Base-by-base conservation (phyloP, 2,329 filamentous ascomycete genomes). In the Verticillium dahliae region DNA sequence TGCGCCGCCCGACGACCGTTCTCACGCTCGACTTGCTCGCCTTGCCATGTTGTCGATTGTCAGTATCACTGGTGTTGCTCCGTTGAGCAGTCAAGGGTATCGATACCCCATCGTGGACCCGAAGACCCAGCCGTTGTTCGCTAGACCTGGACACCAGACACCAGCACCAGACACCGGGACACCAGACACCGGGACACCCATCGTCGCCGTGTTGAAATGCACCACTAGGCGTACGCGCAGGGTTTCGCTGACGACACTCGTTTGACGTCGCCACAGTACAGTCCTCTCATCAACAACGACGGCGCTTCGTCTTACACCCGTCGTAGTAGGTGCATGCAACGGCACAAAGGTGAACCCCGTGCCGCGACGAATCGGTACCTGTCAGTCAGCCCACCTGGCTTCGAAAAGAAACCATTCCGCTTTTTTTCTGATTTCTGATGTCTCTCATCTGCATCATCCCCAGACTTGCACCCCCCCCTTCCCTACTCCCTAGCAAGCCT, bases 291-390 rank as follows among this genome's bases (percentile, higher is more conserved):
- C 39, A 15, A 27, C n/a, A 38, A 31, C 38, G 35, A 41, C 59
- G 57, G 62, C 63, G 57, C 63, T 60, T 65, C 62, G 56, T 65
- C 60, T 65, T 33, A 63, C 63, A 59, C 52, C 45, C 34, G 15
- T 37, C 22, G 33, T 55, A 60, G 18, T 52, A 55, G 56, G 37
- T n/a, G 45, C 37, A 52, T 62, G 58, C 56, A 27, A 62, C 61
- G 31, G 58, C 35, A 35, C 34, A 22, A 56, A 35, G 27, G 22
- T 22, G 45, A 22, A 27, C 18, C 18, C n/a, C 9, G 45, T 50
- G n/a, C 18, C 45, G 45, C 18, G 45, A 27, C 45, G 45, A 50
- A 50, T 50, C 45, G 45, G n/a, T 22, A 22, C 45, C 45, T 50
- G 45, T n/a, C 45, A n/a, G 45, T 50, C 45, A 22, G 45, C 45